These are phyloP conservation scores for Phytomonas francai DNA, from an alignment of 208 protist species.

Conservation along the genomic window DNA sequence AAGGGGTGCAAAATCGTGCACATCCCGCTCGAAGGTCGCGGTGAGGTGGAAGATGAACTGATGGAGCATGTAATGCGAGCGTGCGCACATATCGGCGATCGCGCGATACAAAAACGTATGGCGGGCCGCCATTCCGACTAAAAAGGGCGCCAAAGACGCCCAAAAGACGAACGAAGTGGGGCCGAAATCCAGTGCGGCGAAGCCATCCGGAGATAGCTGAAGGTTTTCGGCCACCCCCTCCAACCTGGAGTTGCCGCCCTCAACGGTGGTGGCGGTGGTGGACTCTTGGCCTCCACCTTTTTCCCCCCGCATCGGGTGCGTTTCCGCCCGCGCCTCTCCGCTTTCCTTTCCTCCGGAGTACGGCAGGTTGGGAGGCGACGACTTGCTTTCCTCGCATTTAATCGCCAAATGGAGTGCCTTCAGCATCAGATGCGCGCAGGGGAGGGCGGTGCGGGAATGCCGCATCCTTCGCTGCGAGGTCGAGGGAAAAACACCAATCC, in stretches of 20 bases:
- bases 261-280: not conserved
- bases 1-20: slow-evolving; percentile 27
- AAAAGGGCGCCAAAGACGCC: slow-evolving; percentile 45
- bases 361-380: not conserved
- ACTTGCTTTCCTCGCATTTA: slow-evolving; percentile 22
- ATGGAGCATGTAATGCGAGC: slow-evolving; percentile 50
- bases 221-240: too few species aligned
- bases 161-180: slow-evolving; percentile 48
- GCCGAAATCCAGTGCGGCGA: slow-evolving; percentile 54
- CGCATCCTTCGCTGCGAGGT: slow-evolving; percentile 42
- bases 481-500: slow-evolving; percentile 61
- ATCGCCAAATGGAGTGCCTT: slow-evolving; percentile 73
- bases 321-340: not conserved
- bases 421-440: slow-evolving; percentile 52
- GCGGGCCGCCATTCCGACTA: slow-evolving; percentile 34
- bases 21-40: slow-evolving; percentile 57
- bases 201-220: slow-evolving; percentile 28
- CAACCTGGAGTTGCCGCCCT: not conserved
- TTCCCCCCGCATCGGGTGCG: too few species aligned
- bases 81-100: slow-evolving; percentile 59
- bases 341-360: not conserved
- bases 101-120: slow-evolving; percentile 34
- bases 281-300: too few species aligned
- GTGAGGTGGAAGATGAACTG: slow-evolving; percentile 66
- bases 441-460: slow-evolving; percentile 60